phyloP scores from a whole-genome alignment of 352 stramenopile species.

The Globisporangium viniferum region DNA sequence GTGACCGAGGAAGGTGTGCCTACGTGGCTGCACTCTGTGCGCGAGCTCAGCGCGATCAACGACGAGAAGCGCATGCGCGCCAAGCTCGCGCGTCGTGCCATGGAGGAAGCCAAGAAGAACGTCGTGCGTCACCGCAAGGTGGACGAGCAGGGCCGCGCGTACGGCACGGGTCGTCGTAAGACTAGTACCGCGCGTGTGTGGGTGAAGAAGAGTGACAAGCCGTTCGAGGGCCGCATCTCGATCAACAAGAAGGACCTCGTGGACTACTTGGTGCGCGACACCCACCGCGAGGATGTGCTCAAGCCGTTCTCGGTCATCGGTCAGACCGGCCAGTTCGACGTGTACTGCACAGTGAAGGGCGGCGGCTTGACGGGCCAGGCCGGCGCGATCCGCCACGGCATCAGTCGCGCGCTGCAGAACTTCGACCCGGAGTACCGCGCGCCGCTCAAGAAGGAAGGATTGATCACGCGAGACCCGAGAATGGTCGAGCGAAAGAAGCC shows the following conservation, averaged over 20 bases:
- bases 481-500: conserved; percentile 97
- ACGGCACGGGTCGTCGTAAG: conserved; percentile 93
- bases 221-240: conserved; percentile 84
- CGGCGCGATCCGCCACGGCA: conserved; percentile 91
- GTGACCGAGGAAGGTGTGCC: conserved; percentile 75
- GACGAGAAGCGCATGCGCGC: conserved; percentile 63
- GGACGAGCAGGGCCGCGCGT: conserved; percentile 76
- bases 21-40: conserved; percentile 79
- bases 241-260: conserved; percentile 95
- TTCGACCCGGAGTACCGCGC: conserved; percentile 92
- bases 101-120: conserved; percentile 76
- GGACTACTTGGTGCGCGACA: conserved; percentile 91
- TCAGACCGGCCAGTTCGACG: conserved; percentile 87
- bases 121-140: conserved; percentile 65
- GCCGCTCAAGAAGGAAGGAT: conserved; percentile 90
- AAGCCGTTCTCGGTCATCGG: conserved; percentile 69
- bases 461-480: conserved; percentile 93
- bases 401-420: conserved; percentile 91
- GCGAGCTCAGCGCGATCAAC: conserved; percentile 61
- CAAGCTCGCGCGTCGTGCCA: conserved; percentile 59
- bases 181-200: conserved; percentile 92
- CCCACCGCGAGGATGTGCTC: conserved; percentile 88
- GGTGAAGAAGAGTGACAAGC: conserved; percentile 79
- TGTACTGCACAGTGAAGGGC: conserved; percentile 90
- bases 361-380: conserved; percentile 93